Conservation (phyloP, 2,329 filamentous ascomycete genomes). For the Taxawa tesnikishii region DNA sequence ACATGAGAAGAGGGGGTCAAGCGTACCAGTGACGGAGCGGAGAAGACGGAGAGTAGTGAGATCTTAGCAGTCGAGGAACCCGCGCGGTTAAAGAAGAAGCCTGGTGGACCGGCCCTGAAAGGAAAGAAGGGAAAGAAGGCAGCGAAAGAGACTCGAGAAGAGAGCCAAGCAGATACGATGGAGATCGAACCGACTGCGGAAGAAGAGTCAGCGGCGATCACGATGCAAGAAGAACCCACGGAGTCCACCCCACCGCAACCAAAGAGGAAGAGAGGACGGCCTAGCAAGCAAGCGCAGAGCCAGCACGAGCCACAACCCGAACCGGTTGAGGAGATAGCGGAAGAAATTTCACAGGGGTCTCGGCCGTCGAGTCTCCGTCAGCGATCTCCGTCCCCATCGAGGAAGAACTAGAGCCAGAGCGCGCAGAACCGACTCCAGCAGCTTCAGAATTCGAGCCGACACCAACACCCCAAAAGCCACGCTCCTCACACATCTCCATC, state of each 20-base stretch:
- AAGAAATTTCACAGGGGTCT: too few species aligned
- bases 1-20: conserved; percentile 21
- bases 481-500: conserved; percentile 4
- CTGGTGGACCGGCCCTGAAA: conserved; percentile 7
- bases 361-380: background rate
- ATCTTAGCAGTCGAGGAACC: conserved; percentile 2
- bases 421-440: conserved; percentile 9
- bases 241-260: conserved; percentile 1
- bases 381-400: conserved; percentile 1
- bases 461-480: conserved; percentile 15
- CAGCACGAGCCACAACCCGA: conserved; percentile 8
- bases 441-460: conserved; percentile 24
- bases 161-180: conserved; percentile 1
- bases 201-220: background rate
- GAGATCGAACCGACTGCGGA: background rate
- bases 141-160: conserved; percentile 8
- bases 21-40: conserved; percentile 23
- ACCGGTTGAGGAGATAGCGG: conserved; percentile 1
- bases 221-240: background rate
- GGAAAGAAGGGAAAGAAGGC: conserved; percentile 10
- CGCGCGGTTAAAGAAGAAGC: conserved; percentile 7
- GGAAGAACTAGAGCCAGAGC: background rate
- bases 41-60: conserved; percentile 3
- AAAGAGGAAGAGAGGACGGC: conserved; percentile 5
- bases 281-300: conserved; percentile 6